Evolutionary conservation across 805 yeast genomes (phyloP).

Genomic region (Tetrapisispora fleetii): DNA sequence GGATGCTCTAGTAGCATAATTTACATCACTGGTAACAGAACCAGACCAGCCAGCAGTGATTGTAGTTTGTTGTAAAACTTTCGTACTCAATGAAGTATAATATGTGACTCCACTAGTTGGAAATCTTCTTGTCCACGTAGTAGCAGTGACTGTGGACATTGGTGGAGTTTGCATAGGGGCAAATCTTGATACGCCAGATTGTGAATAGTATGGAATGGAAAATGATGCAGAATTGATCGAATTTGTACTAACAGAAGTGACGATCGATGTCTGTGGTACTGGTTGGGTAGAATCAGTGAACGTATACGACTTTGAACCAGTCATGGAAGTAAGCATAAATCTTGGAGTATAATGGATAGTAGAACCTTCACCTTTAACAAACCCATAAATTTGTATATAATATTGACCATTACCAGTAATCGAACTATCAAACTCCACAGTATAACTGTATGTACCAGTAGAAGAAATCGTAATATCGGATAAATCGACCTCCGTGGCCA

Average conservation of each 20-base stretch:
- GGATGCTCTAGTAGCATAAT: constrained; percentile 64
- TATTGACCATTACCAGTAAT: constrained; percentile 56
- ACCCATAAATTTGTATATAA: constrained; percentile 59
- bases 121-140: constrained; percentile 54
- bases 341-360: constrained; percentile 62
- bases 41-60: constrained; percentile 81
- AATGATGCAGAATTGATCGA: constrained; percentile 44
- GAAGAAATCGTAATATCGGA: constrained; percentile 15
- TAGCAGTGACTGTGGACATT: constrained; percentile 52
- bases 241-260: constrained; percentile 31
- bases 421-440: constrained; percentile 35
- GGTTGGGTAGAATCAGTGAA: constrained; percentile 40
- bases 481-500: constrained; percentile 26
- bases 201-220: constrained; percentile 60
- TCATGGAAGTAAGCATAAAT: constrained; percentile 60
- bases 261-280: constrained; percentile 28
- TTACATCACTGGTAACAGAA: constrained; percentile 48
- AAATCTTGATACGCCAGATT: constrained; percentile 67
- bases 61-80: constrained; percentile 44
- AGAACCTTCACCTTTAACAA: constrained; percentile 28
- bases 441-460: constrained; percentile 28
- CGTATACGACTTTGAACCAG: constrained; percentile 45
- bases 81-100: constrained; percentile 36
- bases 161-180: constrained; percentile 97
- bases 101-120: constrained; percentile 62